Base-by-base conservation (phyloP, 352 stramenopile species). In the Globisporangium yorkense region DNA sequence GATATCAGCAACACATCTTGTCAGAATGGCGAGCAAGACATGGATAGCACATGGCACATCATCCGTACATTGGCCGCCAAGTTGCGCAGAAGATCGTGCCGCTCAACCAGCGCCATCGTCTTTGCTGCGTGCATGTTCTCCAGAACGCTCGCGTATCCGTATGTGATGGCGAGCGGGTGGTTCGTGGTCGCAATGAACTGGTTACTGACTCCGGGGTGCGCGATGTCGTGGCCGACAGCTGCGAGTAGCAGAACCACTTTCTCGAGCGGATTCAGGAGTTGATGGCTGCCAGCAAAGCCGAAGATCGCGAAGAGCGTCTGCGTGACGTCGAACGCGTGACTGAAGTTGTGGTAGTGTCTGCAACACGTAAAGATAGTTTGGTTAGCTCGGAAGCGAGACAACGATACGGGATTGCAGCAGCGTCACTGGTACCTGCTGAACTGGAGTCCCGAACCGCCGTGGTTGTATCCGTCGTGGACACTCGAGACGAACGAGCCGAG, bases 41-140 rank as follows among this genome's bases (percentile, higher is more conserved):
- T 18, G 6, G 31, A 31, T 12, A 29, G 6, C 18, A 18, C 43
- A 47, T 7, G 7, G 18, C 5, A 10, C 20, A 24, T 20, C 43
- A 15, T 7, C 5, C 56, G 20, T 61, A 68, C 62, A 12, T 48
- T 47, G 10, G 43, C 24, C 7, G 47, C 46, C 16, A 67, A 21
- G n/a, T 72, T 56, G 15, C 39, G 40, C 15, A 72, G 44, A 4
- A 62, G 21, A 10, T 57, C 44, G 44, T 63, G 49, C 4, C 44
- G 44, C 16, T 65, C 49, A 2, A 70, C 41, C 10, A 70, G 16
- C n/a, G 55, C n/a, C 39, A 55, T 58, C 10, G 62, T 72, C 31
- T 67, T 68, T 2, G 66, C 62, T 12, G 66, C 66, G 52, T 72
- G 66, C 66, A 72, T 72, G 24, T 43, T 60, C 48, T 72, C 66